phyloP scores from a whole-genome alignment of 2,329 filamentous ascomycete genomes.

The Neopestalotiopsis rosae region DNA sequence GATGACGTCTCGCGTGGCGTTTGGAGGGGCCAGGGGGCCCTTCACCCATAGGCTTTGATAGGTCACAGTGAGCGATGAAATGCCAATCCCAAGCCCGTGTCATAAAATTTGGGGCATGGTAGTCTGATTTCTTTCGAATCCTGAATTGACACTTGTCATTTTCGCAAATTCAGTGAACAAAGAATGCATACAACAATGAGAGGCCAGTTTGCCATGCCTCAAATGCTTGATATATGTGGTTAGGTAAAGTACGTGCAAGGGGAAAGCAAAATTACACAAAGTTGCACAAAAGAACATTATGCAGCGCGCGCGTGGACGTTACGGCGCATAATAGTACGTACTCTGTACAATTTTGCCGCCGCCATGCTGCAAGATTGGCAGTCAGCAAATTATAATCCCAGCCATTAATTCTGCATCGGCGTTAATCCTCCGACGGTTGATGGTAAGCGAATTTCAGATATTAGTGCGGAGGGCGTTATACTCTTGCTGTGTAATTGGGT shows the following conservation, averaged over 20 bases:
- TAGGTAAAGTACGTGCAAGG: neutral
- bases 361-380: neutral
- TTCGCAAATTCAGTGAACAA: neutral
- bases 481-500: neutral
- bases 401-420: neutral
- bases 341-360: neutral
- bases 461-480: neutral
- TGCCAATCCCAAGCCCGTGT: too few relatives aligned
- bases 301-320: too few relatives aligned
- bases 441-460: neutral
- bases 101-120: too few relatives aligned
- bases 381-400: neutral
- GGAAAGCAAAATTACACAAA: neutral
- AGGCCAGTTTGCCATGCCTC: neutral
- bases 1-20: slow-evolving; percentile 7
- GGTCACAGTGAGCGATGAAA: neutral
- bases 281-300: neutral
- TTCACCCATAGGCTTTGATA: neutral
- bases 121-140: too few relatives aligned
- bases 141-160: too few relatives aligned
- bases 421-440: neutral
- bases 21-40: neutral
- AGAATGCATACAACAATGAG: neutral
- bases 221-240: neutral
- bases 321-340: neutral